Evolutionary conservation across 108 stramenopile species (phyloP), one percentile per base, ranked within the genome.

Genomic region (Skeletonema menzelii): DNA sequence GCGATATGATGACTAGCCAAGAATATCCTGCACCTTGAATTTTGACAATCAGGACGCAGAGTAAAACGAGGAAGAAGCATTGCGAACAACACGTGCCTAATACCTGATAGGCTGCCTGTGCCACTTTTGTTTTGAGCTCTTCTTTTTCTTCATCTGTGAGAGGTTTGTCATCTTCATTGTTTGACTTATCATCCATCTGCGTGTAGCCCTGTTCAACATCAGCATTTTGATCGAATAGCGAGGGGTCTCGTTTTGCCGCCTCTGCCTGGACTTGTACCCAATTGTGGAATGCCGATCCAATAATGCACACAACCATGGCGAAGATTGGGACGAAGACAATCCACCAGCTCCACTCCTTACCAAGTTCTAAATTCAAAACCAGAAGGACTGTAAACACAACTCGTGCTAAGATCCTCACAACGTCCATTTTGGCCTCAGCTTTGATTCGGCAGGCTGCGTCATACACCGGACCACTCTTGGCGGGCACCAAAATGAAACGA

Each of bases 271-370:
- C 82, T 40, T 82, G 80, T 2, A 83, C 78, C 79, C 91, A 91
- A 53, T 80, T 63, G 22, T 82, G 79, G 61, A 87, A 90, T 35
- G 90, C 87, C 2, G 77, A 59, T 46, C 69, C 83, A 34, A 91
- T 87, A 40, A 93, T 73, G 32, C 83, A 68, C 27, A 75, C 31
- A 0, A 82, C 67, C 81, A 88, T 75, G 15, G 81, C 34, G 72
- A 86, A 94, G 55, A 96, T 83, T 1, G 95, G 95, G 20, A 77
- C 31, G 78, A 96, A 96, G 26, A 94, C 68, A 8, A 91, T 34
- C 95, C 95, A 96, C 93, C 93, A 96, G 70, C 80, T 94, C 89
- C 85, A 91, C 30, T 82, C 83, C 6, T 82, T 7, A 10, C 65
- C 65, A 22, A 66, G 27, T 61, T 92, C 90, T n/a, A 94, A 69